A percentile compares a stretch with the other conserved stretches of the same genome.
phyloP scores from a whole-genome alignment of 2,329 filamentous ascomycete species.

The Aschersonia sp. region DNA sequence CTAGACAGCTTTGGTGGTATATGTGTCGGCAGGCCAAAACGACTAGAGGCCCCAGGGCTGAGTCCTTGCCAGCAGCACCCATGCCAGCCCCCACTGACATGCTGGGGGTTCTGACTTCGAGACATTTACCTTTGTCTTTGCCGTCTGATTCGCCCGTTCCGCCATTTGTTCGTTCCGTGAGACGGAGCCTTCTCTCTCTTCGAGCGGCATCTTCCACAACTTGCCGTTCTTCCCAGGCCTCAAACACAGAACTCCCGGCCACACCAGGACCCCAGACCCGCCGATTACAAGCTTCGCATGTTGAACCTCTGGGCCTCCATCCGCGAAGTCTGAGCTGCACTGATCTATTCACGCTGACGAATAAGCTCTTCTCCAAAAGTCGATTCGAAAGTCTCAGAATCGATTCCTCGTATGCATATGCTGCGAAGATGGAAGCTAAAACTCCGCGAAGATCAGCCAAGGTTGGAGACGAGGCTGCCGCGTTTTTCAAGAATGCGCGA shows the following conservation, averaged over 20 bases:
- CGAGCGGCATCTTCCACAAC: conserved; percentile 29
- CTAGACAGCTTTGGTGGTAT: conserved; percentile 55
- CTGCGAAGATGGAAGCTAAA: conserved; percentile 79
- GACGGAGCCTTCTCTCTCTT: conserved; percentile 24
- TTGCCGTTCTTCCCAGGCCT: conserved; percentile 61
- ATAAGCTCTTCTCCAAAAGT: conserved; percentile 78
- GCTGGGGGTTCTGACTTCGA: conserved; percentile 24
- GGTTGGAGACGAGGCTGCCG: conserved; percentile 68
- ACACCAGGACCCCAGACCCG: conserved; percentile 84
- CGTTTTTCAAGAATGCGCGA: conserved; percentile 73
- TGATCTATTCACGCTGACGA: conserved; percentile 65
- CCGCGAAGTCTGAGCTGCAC: conserved; percentile 65
- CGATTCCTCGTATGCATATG: conserved; percentile 89
- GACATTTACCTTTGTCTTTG: conserved; percentile 29
- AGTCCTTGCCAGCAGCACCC: conserved; percentile 18
- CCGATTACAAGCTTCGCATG: conserved; percentile 73
- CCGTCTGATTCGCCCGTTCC: conserved; percentile 15
- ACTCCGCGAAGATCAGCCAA: conserved; percentile 77
- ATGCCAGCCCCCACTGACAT: conserved; percentile 19
- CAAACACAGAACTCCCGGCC: conserved; percentile 56
- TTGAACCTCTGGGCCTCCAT: conserved; percentile 77
- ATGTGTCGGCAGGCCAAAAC: conserved; percentile 58
- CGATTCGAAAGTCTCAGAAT: conserved; percentile 75
- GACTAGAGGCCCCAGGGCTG: conserved; percentile 48
- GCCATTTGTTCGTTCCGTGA: conserved; percentile 22